Conservation (phyloP, 2,329 filamentous ascomycete genomes). For the Ophiostoma fasciatum region DNA sequence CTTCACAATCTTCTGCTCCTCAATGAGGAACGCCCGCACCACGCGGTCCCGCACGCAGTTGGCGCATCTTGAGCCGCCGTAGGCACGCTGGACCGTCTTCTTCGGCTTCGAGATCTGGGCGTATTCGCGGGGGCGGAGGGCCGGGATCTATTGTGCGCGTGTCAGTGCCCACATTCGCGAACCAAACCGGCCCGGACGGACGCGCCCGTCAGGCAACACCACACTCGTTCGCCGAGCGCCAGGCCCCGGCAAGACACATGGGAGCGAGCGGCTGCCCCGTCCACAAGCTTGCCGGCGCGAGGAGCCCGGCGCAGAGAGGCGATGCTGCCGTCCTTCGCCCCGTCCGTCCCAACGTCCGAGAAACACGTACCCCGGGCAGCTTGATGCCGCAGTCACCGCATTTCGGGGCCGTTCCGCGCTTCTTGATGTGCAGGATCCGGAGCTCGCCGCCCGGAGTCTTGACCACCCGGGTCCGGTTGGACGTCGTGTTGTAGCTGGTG, state of each 20-base stretch:
- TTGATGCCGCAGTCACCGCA: constrained; percentile 98
- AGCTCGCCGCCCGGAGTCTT: constrained; percentile 95
- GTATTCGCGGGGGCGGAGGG: constrained; percentile 97
- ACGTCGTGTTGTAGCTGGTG: constrained; percentile 87
- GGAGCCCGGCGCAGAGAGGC: too few relatives aligned
- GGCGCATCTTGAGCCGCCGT: constrained; percentile 95
- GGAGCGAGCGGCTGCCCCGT: too few relatives aligned
- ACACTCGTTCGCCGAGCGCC: too few relatives aligned
- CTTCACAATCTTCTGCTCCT: constrained; percentile 99
- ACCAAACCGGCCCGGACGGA: too few relatives aligned
- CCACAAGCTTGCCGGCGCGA: too few relatives aligned
- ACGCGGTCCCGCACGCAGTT: constrained; percentile 98
- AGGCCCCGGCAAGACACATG: too few relatives aligned
- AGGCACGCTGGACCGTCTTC: constrained; percentile 98
- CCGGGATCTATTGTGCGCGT: constrained; percentile 43
- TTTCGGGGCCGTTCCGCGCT: constrained; percentile 95
- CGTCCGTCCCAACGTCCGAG: too few relatives aligned
- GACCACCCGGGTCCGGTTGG: constrained; percentile 90
- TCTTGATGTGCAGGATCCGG: constrained; percentile 98
- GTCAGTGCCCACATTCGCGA: too few relatives aligned
- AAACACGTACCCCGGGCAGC: constrained; percentile 81
- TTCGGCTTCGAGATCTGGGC: constrained; percentile 92
- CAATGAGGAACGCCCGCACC: constrained; percentile 95
- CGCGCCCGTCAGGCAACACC: too few relatives aligned
- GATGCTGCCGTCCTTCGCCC: too few relatives aligned